phyloP scores from a whole-genome alignment of 169 alveolate genomes.

The Plasmodium vinckei region DNA sequence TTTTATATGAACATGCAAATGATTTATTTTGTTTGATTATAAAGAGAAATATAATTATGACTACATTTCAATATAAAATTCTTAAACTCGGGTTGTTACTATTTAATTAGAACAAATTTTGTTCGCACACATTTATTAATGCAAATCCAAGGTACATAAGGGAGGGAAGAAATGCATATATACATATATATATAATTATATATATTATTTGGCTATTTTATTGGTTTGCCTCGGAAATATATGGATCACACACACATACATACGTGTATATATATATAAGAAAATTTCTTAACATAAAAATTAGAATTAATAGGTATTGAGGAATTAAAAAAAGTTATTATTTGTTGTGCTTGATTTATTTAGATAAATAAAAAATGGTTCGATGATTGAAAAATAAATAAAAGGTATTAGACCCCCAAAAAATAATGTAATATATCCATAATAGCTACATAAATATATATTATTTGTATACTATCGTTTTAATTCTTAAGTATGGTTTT shows the following conservation, averaged over 20 bases:
- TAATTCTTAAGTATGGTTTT: too few relatives aligned
- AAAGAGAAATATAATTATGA: too few relatives aligned
- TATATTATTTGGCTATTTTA: neutral
- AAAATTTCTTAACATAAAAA: neutral
- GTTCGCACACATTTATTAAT: too few relatives aligned
- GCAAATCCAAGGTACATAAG: neutral
- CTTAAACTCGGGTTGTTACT: too few relatives aligned
- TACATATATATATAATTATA: too few relatives aligned
- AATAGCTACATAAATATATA: too few relatives aligned
- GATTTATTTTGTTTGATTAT: too few relatives aligned
- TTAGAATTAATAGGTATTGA: neutral
- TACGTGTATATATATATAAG: neutral
- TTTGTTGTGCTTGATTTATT: neutral
- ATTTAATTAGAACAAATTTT: too few relatives aligned
- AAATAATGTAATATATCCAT: too few relatives aligned
- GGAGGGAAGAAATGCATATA: neutral
- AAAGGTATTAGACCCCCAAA: neutral
- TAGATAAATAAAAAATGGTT: slow-evolving; percentile 4
- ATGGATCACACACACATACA: neutral
- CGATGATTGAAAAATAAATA: neutral
- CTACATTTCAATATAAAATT: too few relatives aligned
- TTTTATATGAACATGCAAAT: too few relatives aligned
- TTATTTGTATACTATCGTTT: too few relatives aligned
- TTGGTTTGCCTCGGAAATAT: neutral
- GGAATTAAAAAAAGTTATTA: neutral